A percentile compares a stretch with the other conserved stretches of the same genome.
phyloP scores from a whole-genome alignment of 495 filamentous ascomycete genomes.

The Penicillium soppii region DNA sequence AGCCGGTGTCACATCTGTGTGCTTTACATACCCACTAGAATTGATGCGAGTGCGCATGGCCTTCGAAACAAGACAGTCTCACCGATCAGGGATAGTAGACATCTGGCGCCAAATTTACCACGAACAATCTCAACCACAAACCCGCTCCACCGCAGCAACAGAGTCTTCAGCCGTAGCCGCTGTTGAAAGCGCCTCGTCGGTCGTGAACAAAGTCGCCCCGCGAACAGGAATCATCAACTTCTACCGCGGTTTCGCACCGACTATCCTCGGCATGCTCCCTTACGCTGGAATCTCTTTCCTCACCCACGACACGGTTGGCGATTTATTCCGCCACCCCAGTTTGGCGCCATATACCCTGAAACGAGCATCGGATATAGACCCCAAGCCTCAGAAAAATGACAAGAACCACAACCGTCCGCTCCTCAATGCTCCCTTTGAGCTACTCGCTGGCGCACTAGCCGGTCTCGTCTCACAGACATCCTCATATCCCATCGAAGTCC shows the following conservation, averaged over 20 bases:
- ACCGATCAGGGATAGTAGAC: constrained; percentile 60
- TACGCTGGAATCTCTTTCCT: constrained; percentile 98
- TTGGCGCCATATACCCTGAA: constrained; percentile 62
- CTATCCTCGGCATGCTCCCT: constrained; percentile 88
- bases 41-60: constrained; percentile 89
- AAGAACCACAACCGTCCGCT: constrained; percentile 28
- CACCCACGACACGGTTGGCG: constrained; percentile 84
- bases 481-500: constrained; percentile 90
- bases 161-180: constrained; percentile 31
- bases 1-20: constrained; percentile 86
- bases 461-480: constrained; percentile 87
- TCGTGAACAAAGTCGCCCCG: constrained; percentile 48
- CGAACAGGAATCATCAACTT: constrained; percentile 79
- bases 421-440: constrained; percentile 72
- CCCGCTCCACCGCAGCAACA: constrained; percentile 20
- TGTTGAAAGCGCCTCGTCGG: constrained; percentile 34
- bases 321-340: constrained; percentile 67
- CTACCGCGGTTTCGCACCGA: constrained; percentile 90
- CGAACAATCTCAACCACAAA: constrained; percentile 53
- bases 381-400: constrained; percentile 25
- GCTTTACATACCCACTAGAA: constrained; percentile 93
- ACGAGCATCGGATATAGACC: constrained; percentile 38
- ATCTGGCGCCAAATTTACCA: constrained; percentile 84
- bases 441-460: constrained; percentile 78
- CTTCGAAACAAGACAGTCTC: constrained; percentile 78